Percentiles rank a stretch among this genome's conserved stretches.
These are phyloP conservation scores for Thalia dealbata DNA, from an alignment of 176 grass and related monocot species.

Conservation along the genomic window DNA sequence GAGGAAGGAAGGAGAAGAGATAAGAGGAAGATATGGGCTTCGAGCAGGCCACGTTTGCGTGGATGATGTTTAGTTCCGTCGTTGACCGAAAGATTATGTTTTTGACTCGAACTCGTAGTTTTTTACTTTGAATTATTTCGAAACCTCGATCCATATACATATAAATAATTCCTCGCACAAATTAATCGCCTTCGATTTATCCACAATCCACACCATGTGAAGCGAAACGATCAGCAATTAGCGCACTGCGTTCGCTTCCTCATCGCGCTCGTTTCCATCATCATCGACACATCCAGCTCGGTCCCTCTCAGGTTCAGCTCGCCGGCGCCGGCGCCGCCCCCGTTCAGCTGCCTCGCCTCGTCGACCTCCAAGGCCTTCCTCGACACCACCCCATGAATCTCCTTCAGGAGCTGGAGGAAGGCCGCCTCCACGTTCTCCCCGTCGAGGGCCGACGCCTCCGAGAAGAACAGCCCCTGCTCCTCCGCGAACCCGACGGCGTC, in stretches of 20 bases:
- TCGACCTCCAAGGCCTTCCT: constrained; percentile 3
- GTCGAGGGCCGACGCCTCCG: neutral
- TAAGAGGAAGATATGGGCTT: neutral
- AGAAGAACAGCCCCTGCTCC: constrained; percentile 9
- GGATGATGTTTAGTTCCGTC: too few species aligned
- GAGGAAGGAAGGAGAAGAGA: neutral
- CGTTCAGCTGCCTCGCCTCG: neutral
- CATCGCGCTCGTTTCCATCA: constrained; percentile 5
- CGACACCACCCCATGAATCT: neutral
- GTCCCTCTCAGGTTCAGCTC: neutral
- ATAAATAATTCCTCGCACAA: neutral
- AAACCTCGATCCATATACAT: too few species aligned
- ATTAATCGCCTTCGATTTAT: neutral
- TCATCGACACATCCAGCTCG: neutral
- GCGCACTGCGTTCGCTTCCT: neutral
- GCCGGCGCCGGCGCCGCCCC: neutral
- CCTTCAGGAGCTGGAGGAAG: neutral
- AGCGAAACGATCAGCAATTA: neutral
- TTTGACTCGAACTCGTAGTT: too few species aligned
- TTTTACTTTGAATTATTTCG: too few species aligned
- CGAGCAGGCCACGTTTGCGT: neutral
- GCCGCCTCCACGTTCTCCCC: neutral
- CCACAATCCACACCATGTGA: neutral
- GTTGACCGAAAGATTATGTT: too few species aligned
- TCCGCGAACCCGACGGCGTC: neutral